A percentile compares a stretch with the other conserved stretches of the same genome.
Evolutionary conservation across 176 grass and related monocot genomes (phyloP).

Genomic region (Guadua angustifolia): DNA sequence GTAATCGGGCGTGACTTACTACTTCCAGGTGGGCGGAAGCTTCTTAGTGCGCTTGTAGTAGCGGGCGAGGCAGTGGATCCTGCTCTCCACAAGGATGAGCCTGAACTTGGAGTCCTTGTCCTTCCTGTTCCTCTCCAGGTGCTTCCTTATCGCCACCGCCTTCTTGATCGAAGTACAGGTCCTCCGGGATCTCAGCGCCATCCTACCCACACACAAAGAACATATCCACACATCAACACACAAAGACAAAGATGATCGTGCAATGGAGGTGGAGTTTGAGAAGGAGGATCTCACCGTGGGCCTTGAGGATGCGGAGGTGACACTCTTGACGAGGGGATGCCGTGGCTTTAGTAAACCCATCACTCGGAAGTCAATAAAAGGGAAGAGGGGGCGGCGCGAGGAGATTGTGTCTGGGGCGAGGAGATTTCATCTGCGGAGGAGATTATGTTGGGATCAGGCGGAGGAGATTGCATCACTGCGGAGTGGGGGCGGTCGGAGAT

Average conservation of each 20-base stretch:
- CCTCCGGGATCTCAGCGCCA: slow-evolving; percentile 85
- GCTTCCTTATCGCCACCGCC: slow-evolving; percentile 91
- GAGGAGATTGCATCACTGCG: too few species aligned
- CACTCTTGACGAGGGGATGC: slow-evolving; percentile 73
- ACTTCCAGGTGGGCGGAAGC: slow-evolving; percentile 90
- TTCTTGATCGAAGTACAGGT: slow-evolving; percentile 94
- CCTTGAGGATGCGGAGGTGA: slow-evolving; percentile 95
- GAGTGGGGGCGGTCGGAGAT: too few species aligned
- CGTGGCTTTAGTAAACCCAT: too few species aligned
- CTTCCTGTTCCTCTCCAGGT: slow-evolving; percentile 96
- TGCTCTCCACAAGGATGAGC: slow-evolving; percentile 92
- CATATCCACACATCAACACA: neutral
- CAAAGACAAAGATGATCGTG: neutral
- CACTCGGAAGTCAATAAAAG: too few species aligned
- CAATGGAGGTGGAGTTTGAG: neutral
- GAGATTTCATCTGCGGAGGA: too few species aligned
- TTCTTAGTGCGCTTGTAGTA: slow-evolving; percentile 99
- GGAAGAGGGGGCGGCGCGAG: too few species aligned
- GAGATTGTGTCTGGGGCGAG: too few species aligned
- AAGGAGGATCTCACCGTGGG: slow-evolving; percentile 55
- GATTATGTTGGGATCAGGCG: too few species aligned
- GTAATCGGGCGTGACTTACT: slow-evolving; percentile 53
- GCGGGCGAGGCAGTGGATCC: slow-evolving; percentile 89
- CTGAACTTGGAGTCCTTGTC: slow-evolving; percentile 94
- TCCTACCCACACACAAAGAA: slow-evolving; percentile 13